A percentile compares a stretch with the other conserved stretches of the same genome.
Conservation (phyloP, 2,329 filamentous ascomycete species). For the Dichotomopilus funicola region DNA sequence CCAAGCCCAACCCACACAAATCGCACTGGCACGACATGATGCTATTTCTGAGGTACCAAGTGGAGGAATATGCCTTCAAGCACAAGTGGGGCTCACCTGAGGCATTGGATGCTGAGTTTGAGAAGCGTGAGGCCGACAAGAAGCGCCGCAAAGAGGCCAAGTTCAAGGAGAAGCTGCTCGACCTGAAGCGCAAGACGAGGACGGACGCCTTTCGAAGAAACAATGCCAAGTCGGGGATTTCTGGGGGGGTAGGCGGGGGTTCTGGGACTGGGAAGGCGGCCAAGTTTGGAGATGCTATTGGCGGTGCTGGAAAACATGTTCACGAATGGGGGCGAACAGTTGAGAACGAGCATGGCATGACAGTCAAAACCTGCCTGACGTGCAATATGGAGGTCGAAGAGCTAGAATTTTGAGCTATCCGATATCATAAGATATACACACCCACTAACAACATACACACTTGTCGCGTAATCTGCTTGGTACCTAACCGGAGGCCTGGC, state of each 20-base stretch:
- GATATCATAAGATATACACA: background rate
- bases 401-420: slow-evolving; percentile 50
- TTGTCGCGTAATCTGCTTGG: no score
- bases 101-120: slow-evolving; percentile 82
- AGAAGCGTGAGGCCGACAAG: slow-evolving; percentile 68
- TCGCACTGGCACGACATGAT: slow-evolving; percentile 98
- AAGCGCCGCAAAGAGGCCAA: slow-evolving; percentile 84
- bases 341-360: slow-evolving; percentile 64
- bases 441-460: no score
- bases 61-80: slow-evolving; percentile 86
- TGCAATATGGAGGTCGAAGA: slow-evolving; percentile 78
- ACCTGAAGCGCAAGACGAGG: slow-evolving; percentile 87
- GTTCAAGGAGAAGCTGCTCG: slow-evolving; percentile 80
- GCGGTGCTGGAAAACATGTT: slow-evolving; percentile 64
- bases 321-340: slow-evolving; percentile 79
- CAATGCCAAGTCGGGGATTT: slow-evolving; percentile 45
- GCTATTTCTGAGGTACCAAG: slow-evolving; percentile 86
- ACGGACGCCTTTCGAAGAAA: slow-evolving; percentile 82
- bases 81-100: slow-evolving; percentile 88
- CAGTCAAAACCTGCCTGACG: slow-evolving; percentile 69
- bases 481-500: background rate
- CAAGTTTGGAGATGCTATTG: slow-evolving; percentile 72
- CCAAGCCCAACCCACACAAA: slow-evolving; percentile 90
- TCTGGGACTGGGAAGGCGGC: slow-evolving; percentile 34
- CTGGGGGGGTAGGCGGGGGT: slow-evolving; percentile 28